Percentiles rank a stretch among this genome's conserved stretches.
Evolutionary conservation across 2,329 filamentous ascomycete species (phyloP).

Genomic region (Sphaerostilbella broomeana): DNA sequence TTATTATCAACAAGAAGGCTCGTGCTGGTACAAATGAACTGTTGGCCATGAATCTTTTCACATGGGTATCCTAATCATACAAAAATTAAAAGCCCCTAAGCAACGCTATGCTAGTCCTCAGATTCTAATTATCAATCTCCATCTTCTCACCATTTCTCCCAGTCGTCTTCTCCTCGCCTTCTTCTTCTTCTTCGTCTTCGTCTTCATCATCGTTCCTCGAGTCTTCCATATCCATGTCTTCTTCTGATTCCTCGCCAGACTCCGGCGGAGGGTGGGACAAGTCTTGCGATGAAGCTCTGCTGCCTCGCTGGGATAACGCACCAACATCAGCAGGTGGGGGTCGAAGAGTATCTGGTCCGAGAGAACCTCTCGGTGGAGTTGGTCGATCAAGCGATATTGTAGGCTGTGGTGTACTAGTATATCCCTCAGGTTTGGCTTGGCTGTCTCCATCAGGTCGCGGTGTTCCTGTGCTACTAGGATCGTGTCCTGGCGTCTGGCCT

Average conservation of each 20-base stretch:
- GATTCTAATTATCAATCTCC: slow-evolving; percentile 50
- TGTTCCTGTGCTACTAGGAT: slow-evolving; percentile 45
- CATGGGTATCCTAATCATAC: slow-evolving; percentile 18
- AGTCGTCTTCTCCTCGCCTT: slow-evolving; percentile 27
- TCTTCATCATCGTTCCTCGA: slow-evolving; percentile 30
- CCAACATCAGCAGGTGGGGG: slow-evolving; percentile 16
- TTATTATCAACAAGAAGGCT: neutral
- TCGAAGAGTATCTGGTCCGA: slow-evolving; percentile 23
- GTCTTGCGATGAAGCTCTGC: slow-evolving; percentile 25
- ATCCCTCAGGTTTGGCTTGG: slow-evolving; percentile 20
- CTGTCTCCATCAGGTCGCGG: slow-evolving; percentile 40
- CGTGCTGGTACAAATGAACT: neutral
- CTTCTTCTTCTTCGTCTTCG: slow-evolving; percentile 38
- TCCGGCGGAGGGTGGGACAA: slow-evolving; percentile 23
- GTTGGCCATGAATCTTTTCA: slow-evolving; percentile 1
- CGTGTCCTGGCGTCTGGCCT: slow-evolving; percentile 45
- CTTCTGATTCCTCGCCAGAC: slow-evolving; percentile 36
- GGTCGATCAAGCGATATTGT: slow-evolving; percentile 23
- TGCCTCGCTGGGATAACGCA: slow-evolving; percentile 20
- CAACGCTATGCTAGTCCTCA: neutral
- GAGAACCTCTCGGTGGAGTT: slow-evolving; percentile 29
- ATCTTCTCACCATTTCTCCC: slow-evolving; percentile 51
- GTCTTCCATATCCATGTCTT: slow-evolving; percentile 56
- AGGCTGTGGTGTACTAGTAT: slow-evolving; percentile 23
- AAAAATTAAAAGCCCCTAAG: slow-evolving; percentile 11